Evolutionary conservation across 2,329 filamentous ascomycete species (phyloP).

Genomic region (Clonostachys rosea): DNA sequence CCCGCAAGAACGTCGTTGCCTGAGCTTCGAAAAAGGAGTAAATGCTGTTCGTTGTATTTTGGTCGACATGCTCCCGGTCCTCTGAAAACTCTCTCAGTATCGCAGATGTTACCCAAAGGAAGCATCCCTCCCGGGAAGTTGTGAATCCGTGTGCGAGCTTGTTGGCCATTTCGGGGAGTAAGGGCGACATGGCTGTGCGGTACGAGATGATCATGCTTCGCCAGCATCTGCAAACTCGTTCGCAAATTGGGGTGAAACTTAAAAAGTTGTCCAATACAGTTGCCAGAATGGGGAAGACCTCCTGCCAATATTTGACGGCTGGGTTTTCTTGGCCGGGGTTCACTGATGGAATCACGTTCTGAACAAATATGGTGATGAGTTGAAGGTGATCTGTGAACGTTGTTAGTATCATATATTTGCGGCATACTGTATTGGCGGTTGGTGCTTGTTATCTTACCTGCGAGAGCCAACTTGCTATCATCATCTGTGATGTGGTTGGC

Average conservation of each 20-base stretch:
- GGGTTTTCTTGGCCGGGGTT: conserved; percentile 73
- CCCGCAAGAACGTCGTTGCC: conserved; percentile 81
- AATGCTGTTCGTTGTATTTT: conserved; percentile 78
- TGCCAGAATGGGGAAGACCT: conserved; percentile 83
- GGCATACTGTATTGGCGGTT: not conserved
- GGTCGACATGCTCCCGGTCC: conserved; percentile 78
- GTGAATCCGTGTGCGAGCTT: conserved; percentile 84
- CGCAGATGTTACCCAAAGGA: conserved; percentile 96
- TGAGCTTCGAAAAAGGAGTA: conserved; percentile 95
- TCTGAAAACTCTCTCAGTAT: conserved; percentile 95
- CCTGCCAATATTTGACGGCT: conserved; percentile 92
- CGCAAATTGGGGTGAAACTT: conserved; percentile 80
- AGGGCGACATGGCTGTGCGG: conserved; percentile 78
- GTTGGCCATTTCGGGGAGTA: conserved; percentile 81
- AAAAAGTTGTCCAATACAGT: conserved; percentile 87
- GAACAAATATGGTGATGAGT: conserved; percentile 85
- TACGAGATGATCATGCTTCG: conserved; percentile 96
- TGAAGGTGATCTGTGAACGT: conserved; percentile 72
- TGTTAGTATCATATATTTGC: conserved; percentile 9
- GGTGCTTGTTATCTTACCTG: conserved; percentile 50
- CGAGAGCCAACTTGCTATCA: conserved; percentile 77
- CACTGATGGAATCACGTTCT: conserved; percentile 71
- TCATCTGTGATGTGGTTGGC: conserved; percentile 83
- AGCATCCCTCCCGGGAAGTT: conserved; percentile 85
- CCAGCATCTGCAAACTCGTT: conserved; percentile 93